A percentile compares a stretch with the other conserved stretches of the same genome.
Conservation (phyloP, 179 eudicot genomes). For the Sideroxylon spinosum region DNA sequence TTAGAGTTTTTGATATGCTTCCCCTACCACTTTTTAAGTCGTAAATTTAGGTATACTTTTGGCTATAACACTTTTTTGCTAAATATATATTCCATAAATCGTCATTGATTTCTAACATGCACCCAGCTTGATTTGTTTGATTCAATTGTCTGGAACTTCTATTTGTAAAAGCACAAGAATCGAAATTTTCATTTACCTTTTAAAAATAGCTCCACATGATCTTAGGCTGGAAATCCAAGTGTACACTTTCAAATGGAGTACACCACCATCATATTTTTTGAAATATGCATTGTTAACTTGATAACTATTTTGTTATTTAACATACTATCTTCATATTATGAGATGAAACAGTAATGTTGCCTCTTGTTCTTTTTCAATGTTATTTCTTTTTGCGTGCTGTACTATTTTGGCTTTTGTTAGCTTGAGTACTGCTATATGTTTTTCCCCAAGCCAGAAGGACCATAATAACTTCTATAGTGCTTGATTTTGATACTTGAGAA, state of each 20-base stretch:
- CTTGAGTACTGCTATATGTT: not conserved
- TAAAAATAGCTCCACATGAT: not conserved
- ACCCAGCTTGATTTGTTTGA: not conserved
- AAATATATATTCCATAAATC: too few species aligned
- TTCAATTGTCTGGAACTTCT: not conserved
- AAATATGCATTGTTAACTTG: not conserved
- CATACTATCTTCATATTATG: not conserved
- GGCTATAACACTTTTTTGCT: too few species aligned
- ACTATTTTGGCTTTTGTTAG: not conserved
- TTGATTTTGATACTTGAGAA: not conserved
- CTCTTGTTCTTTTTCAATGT: not conserved
- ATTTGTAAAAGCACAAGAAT: too few species aligned
- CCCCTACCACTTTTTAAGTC: too few species aligned
- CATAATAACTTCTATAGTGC: not conserved
- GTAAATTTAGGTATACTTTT: too few species aligned
- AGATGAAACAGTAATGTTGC: not conserved
- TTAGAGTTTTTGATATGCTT: too few species aligned
- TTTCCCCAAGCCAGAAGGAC: not conserved
- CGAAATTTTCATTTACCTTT: not conserved
- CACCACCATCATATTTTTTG: not conserved
- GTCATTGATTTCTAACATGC: not conserved
- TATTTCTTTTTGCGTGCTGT: not conserved
- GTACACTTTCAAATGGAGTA: not conserved
- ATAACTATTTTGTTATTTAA: not conserved
- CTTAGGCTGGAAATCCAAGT: not conserved